phyloP scores from a whole-genome alignment of 345 rosid genomes.

The Moricandia moricandioides region DNA sequence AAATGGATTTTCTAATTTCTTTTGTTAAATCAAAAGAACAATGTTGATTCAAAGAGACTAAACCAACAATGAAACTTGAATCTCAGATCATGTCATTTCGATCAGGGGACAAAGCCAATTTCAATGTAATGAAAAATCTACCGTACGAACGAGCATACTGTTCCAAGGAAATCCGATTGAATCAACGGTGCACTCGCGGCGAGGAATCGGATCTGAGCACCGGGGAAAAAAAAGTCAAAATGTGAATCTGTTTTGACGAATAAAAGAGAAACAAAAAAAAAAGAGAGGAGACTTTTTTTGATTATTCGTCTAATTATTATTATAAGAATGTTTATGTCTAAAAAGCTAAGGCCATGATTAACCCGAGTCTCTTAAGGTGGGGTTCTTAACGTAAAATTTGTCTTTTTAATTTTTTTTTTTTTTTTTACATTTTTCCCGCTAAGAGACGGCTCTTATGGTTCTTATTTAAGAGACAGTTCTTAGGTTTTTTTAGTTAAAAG shows the following conservation, averaged over 20 bases:
- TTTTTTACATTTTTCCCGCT: no score
- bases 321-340: background rate
- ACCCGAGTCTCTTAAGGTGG: no score
- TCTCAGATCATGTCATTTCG: background rate
- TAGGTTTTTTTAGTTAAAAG: no score
- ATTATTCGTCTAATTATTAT: background rate
- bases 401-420: no score
- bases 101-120: background rate
- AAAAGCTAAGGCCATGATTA: no score
- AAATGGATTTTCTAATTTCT: background rate
- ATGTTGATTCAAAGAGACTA: background rate
- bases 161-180: conserved; percentile 19
- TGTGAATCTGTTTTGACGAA: conserved; percentile 24
- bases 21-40: background rate
- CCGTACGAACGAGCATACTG: conserved; percentile 31
- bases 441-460: background rate
- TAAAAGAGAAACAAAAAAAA: background rate
- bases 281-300: background rate
- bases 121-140: background rate
- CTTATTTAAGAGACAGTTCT: no score
- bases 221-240: conserved; percentile 16
- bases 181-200: conserved; percentile 20
- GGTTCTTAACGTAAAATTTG: no score
- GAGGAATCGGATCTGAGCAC: conserved; percentile 36
- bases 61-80: conserved; percentile 11